Percentiles rank a stretch among this genome's conserved stretches.
Evolutionary conservation across 495 filamentous ascomycete species (phyloP).

Genomic region (Umbilicaria muhlenbergii): DNA sequence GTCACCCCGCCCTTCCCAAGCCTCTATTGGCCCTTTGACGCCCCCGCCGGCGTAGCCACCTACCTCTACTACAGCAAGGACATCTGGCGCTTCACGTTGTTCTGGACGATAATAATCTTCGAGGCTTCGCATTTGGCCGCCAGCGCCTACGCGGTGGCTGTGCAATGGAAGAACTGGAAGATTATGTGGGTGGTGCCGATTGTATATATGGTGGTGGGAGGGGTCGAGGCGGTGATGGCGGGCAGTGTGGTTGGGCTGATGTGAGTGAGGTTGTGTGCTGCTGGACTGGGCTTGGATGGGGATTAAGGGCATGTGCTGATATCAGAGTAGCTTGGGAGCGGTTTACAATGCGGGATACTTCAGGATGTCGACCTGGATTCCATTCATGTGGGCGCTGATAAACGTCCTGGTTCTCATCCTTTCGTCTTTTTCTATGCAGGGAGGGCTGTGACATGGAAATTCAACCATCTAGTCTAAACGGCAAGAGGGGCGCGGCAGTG

Average conservation of each 20-base stretch:
- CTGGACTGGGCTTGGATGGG: background rate
- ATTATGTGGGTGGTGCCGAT: constrained; percentile 63
- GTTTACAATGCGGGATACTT: constrained; percentile 82
- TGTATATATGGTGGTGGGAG: constrained; percentile 57
- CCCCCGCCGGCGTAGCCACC: constrained; percentile 30
- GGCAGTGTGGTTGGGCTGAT: constrained; percentile 80
- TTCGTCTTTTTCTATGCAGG: constrained; percentile 88
- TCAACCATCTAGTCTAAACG: no score
- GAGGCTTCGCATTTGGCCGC: constrained; percentile 31
- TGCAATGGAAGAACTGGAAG: constrained; percentile 56
- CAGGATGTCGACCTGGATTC: constrained; percentile 93
- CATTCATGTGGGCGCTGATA: constrained; percentile 84
- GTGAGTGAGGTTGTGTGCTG: constrained; percentile 36
- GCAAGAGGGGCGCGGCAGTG: no score
- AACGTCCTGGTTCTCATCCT: constrained; percentile 80
- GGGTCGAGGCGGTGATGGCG: constrained; percentile 67
- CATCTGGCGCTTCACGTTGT: constrained; percentile 83
- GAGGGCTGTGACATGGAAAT: constrained; percentile 50
- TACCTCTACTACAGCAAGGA: constrained; percentile 68
- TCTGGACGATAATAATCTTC: constrained; percentile 58
- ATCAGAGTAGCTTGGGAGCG: constrained; percentile 53
- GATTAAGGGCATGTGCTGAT: background rate
- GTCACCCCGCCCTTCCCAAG: constrained; percentile 67
- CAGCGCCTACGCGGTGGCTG: constrained; percentile 52
- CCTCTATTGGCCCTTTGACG: constrained; percentile 61